These are phyloP conservation scores for Arabis hirsuta DNA, from an alignment of 345 rosid species.

Conservation along the genomic window DNA sequence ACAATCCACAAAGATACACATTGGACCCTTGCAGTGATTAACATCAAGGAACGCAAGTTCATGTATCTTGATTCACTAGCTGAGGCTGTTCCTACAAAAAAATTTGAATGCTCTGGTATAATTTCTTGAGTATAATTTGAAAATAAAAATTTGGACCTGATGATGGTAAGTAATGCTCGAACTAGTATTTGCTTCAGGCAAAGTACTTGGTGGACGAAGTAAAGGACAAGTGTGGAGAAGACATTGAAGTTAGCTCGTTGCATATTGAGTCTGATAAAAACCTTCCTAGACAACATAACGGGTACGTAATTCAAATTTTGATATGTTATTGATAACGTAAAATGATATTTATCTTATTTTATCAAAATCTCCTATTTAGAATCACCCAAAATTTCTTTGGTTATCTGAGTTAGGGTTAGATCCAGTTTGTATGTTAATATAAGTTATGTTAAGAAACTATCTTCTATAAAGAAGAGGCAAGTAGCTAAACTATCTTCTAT, in stretches of 20 bases:
- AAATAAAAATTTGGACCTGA: too few relatives aligned
- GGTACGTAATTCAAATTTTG: slow-evolving; percentile 45
- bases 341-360: neutral
- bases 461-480: neutral
- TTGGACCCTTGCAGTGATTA: slow-evolving; percentile 92
- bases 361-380: neutral
- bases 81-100: slow-evolving; percentile 48
- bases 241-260: slow-evolving; percentile 72
- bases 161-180: neutral
- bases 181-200: slow-evolving; percentile 53
- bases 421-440: neutral
- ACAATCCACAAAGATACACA: slow-evolving; percentile 74
- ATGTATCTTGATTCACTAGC: slow-evolving; percentile 89
- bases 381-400: neutral
- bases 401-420: neutral
- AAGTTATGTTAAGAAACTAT: neutral
- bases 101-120: slow-evolving; percentile 66
- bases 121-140: neutral
- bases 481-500: neutral
- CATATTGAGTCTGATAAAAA: slow-evolving; percentile 63
- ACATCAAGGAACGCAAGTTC: slow-evolving; percentile 75
- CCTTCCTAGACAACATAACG: slow-evolving; percentile 78
- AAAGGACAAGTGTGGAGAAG: slow-evolving; percentile 70
- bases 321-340: neutral
- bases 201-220: slow-evolving; percentile 82